These are phyloP conservation scores for Erigeron philadelphicus DNA, from an alignment of 140 eudicot species.

Conservation along the genomic window DNA sequence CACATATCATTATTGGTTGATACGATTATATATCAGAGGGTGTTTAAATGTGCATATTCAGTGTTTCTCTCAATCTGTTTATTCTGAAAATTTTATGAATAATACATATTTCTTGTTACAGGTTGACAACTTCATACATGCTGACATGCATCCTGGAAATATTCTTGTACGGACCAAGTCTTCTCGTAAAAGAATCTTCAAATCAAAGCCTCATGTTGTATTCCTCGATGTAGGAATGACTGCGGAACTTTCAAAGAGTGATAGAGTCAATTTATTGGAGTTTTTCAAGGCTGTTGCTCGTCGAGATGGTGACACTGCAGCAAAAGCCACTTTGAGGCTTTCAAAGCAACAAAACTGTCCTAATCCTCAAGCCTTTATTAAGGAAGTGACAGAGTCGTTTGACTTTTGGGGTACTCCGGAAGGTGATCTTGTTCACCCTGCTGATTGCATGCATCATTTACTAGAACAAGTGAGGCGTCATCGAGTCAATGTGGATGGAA, in stretches of 20 bases:
- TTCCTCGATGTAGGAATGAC: conserved; percentile 98
- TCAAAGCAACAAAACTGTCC: conserved; percentile 91
- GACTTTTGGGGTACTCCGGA: conserved; percentile 95
- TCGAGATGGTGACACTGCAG: conserved; percentile 88
- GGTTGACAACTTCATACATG: conserved; percentile 98
- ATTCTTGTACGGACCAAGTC: conserved; percentile 73
- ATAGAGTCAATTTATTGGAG: conserved; percentile 59
- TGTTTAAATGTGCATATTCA: no score
- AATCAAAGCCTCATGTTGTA: conserved; percentile 84
- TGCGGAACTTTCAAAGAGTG: conserved; percentile 81
- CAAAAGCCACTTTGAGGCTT: conserved; percentile 59
- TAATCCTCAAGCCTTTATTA: conserved; percentile 72
- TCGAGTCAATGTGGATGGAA: conserved; percentile 84
- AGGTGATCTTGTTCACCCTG: conserved; percentile 92
- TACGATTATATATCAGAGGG: no score
- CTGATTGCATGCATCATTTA: conserved; percentile 90
- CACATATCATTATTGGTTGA: no score
- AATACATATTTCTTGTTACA: conserved; percentile 27
- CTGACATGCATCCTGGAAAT: conserved; percentile 99
- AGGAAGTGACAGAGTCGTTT: conserved; percentile 85
- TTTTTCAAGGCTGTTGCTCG: conserved; percentile 94
- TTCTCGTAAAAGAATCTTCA: conserved; percentile 49
- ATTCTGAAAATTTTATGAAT: no score
- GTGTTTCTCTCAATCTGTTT: no score
- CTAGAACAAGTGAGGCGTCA: conserved; percentile 87